A percentile compares a stretch with the other conserved stretches of the same genome.
Evolutionary conservation across 805 yeast species (phyloP).

Genomic region (Metschnikowia baotianmanensis): DNA sequence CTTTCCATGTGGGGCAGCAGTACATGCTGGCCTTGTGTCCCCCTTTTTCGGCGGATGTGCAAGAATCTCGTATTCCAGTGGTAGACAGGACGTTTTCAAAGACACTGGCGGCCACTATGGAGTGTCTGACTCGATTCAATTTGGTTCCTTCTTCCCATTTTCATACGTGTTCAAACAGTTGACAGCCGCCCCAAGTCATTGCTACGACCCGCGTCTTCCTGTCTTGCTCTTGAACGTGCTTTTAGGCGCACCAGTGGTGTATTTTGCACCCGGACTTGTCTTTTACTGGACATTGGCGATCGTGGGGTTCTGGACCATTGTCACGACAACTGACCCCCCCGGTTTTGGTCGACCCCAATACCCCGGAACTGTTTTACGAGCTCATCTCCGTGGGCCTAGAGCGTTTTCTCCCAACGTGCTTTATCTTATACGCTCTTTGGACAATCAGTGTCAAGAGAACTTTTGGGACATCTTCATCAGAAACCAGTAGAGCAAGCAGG

Average conservation of each 20-base stretch:
- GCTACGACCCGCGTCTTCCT: conserved; percentile 65
- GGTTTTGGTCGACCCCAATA: conserved; percentile 50
- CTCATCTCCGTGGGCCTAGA: conserved; percentile 70
- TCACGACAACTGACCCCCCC: conserved; percentile 80
- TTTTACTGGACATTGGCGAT: conserved; percentile 57
- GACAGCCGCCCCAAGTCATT: conserved; percentile 41
- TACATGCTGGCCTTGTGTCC: conserved; percentile 78
- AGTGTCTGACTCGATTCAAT: conserved; percentile 53
- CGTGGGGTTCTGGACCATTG: conserved; percentile 82
- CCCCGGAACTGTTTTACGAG: conserved; percentile 52
- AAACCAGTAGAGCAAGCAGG: conserved; percentile 9
- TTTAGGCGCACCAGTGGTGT: conserved; percentile 61
- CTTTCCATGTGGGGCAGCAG: conserved; percentile 84
- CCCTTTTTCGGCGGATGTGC: conserved; percentile 81
- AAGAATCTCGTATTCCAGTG: conserved; percentile 54
- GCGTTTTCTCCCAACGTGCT: conserved; percentile 71
- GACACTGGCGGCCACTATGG: conserved; percentile 50
- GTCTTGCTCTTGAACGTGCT: conserved; percentile 58
- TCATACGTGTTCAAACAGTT: conserved; percentile 59
- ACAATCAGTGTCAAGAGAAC: conserved; percentile 51
- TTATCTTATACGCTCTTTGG: conserved; percentile 73
- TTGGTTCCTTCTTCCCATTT: conserved; percentile 71
- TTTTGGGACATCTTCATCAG: conserved; percentile 23
- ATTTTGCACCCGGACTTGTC: conserved; percentile 42
- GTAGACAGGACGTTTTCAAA: conserved; percentile 44